Evolutionary conservation across 2,329 filamentous ascomycete species (phyloP).

Genomic region (Exophiala sp.): DNA sequence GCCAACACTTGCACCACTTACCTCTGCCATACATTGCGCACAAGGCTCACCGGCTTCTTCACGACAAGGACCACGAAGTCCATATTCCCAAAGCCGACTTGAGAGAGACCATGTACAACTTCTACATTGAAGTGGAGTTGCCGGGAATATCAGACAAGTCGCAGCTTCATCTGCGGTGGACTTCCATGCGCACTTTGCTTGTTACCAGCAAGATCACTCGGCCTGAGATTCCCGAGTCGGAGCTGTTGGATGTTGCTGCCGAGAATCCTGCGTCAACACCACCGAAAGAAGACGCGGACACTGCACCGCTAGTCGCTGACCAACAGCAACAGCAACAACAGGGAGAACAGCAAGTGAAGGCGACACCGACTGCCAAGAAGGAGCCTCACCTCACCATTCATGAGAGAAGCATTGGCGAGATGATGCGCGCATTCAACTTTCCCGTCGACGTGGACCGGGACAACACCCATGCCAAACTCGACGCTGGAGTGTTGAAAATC

Average conservation of each 20-base stretch:
- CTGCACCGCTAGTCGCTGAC: background rate
- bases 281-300: background rate
- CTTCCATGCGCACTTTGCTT: constrained; percentile 18
- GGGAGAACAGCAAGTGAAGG: background rate
- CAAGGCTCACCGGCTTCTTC: constrained; percentile 17
- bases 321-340: background rate
- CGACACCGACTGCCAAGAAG: constrained; percentile 2
- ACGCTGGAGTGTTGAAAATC: constrained; percentile 24
- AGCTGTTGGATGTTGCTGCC: constrained; percentile 4
- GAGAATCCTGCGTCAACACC: background rate
- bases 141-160: constrained; percentile 24
- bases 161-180: constrained; percentile 25
- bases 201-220: constrained; percentile 16
- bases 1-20: constrained; percentile 19
- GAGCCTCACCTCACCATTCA: constrained; percentile 21
- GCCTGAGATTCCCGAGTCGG: constrained; percentile 20
- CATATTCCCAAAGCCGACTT: constrained; percentile 22
- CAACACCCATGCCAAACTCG: constrained; percentile 23
- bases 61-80: constrained; percentile 21
- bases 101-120: constrained; percentile 22
- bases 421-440: constrained; percentile 26
- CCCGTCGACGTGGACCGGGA: constrained; percentile 27
- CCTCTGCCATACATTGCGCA: constrained; percentile 19
- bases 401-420: constrained; percentile 24
- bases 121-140: constrained; percentile 28